phyloP scores from a whole-genome alignment of 108 stramenopile genomes.

The Cyclotella sp. region DNA sequence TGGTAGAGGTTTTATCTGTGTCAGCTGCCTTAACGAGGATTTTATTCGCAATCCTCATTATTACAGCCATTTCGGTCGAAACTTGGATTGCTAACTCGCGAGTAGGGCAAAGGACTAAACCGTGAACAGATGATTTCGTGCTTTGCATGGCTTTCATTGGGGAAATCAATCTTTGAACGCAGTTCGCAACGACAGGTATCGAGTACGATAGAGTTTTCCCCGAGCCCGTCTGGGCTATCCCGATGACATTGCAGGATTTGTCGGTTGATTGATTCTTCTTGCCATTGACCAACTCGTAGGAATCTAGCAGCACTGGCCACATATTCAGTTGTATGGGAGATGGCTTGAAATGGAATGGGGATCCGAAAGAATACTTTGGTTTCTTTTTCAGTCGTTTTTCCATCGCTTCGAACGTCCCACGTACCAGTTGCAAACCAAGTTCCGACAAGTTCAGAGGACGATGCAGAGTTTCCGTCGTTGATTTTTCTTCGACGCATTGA shows the following conservation, averaged over 20 bases:
- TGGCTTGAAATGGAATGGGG: conserved; percentile 35
- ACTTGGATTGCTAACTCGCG: conserved; percentile 76
- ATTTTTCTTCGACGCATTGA: conserved; percentile 4
- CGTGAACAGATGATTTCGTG: conserved; percentile 14
- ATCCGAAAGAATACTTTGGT: not conserved
- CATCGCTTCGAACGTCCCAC: conserved; percentile 36
- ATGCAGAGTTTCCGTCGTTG: not conserved
- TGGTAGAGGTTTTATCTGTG: not conserved
- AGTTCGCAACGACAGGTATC: conserved; percentile 51
- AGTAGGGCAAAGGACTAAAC: conserved; percentile 76
- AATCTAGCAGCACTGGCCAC: conserved; percentile 65
- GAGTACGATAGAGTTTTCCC: conserved; percentile 70
- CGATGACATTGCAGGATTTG: conserved; percentile 50
- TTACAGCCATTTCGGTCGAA: conserved; percentile 42
- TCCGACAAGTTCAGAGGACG: conserved; percentile 7
- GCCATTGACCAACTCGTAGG: conserved; percentile 3
- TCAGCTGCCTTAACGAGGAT: conserved; percentile 15
- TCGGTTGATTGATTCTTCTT: not conserved
- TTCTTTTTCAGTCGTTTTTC: conserved; percentile 23
- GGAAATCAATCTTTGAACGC: conserved; percentile 17
- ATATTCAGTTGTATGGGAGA: conserved; percentile 62
- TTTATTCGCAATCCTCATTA: conserved; percentile 50
- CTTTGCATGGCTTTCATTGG: not conserved
- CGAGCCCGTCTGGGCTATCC: conserved; percentile 74
- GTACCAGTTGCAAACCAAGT: conserved; percentile 26